Percentiles rank a stretch among this genome's conserved stretches.
These are phyloP conservation scores for Suaeda aralocaspica DNA, from an alignment of 148 eudicot genomes.

Conservation along the genomic window DNA sequence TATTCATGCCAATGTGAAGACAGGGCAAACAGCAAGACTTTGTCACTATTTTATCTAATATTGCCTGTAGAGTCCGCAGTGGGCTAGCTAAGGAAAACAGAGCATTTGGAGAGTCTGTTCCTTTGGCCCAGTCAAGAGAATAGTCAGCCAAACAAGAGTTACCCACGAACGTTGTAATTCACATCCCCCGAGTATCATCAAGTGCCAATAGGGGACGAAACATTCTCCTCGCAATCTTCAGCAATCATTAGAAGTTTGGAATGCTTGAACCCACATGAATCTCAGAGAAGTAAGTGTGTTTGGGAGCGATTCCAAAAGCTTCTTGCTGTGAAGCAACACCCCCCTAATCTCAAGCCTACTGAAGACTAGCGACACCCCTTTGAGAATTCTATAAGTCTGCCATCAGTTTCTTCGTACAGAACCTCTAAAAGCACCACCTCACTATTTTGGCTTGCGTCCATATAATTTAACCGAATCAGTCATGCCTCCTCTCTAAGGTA, in stretches of 20 bases:
- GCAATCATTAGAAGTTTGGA: conserved; percentile 26
- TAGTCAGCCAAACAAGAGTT: conserved; percentile 59
- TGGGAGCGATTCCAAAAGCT: conserved; percentile 55
- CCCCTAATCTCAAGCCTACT: conserved; percentile 71
- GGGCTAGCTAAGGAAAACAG: conserved; percentile 51
- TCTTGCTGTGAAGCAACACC: conserved; percentile 60
- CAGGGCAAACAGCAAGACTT: no score
- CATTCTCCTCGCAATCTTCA: conserved; percentile 41
- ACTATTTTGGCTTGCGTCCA: conserved; percentile 62
- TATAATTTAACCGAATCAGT: conserved; percentile 64
- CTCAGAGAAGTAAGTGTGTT: conserved; percentile 44
- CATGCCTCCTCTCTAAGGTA: conserved; percentile 71
- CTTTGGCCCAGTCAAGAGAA: conserved; percentile 72
- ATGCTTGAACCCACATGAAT: conserved; percentile 91
- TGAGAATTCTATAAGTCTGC: conserved; percentile 61
- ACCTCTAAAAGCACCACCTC: conserved; percentile 81
- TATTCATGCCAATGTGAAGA: no score
- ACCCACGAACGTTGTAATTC: conserved; percentile 28
- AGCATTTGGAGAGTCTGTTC: conserved; percentile 58
- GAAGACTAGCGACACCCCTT: conserved; percentile 69
- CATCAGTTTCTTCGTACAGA: conserved; percentile 65
- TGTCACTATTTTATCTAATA: no score
- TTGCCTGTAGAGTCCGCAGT: no score
- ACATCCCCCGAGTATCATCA: conserved; percentile 47
- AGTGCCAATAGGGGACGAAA: conserved; percentile 61